These are phyloP conservation scores for Saccharum officinarum DNA, from an alignment of 176 grass and related monocot genomes.

Conservation along the genomic window DNA sequence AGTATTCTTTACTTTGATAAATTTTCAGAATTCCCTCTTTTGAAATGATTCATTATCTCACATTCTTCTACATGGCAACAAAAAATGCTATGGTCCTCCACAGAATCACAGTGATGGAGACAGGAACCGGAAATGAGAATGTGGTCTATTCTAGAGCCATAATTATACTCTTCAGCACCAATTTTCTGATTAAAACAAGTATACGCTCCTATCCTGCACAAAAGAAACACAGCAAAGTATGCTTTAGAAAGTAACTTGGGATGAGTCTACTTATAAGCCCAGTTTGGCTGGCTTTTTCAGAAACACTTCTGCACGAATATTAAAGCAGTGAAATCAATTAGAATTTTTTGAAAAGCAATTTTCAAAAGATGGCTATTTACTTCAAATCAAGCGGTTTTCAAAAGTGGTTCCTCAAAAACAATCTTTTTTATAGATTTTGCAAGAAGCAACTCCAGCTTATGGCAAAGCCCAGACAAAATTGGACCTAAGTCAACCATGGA, in stretches of 20 bases:
- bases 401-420: neutral
- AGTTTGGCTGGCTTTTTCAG: neutral
- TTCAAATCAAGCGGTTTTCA: neutral
- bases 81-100: conserved; percentile 65
- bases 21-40: conserved; percentile 67
- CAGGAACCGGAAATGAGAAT: conserved; percentile 80
- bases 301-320: neutral
- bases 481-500: neutral
- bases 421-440: neutral
- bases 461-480: neutral
- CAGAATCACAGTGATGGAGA: conserved; percentile 58
- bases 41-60: conserved; percentile 90
- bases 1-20: conserved; percentile 68
- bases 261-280: neutral
- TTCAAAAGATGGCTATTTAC: neutral
- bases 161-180: conserved; percentile 98
- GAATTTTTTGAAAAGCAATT: neutral
- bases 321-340: neutral
- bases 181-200: conserved; percentile 82
- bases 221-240: conserved; percentile 6
- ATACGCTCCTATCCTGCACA: conserved; percentile 66
- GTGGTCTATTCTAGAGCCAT: conserved; percentile 93
- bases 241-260: neutral
- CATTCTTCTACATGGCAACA: conserved; percentile 83
- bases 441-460: neutral